Base-by-base conservation (phyloP, 2,329 filamentous ascomycete genomes). In the Aspergillus puulaauensis region DNA sequence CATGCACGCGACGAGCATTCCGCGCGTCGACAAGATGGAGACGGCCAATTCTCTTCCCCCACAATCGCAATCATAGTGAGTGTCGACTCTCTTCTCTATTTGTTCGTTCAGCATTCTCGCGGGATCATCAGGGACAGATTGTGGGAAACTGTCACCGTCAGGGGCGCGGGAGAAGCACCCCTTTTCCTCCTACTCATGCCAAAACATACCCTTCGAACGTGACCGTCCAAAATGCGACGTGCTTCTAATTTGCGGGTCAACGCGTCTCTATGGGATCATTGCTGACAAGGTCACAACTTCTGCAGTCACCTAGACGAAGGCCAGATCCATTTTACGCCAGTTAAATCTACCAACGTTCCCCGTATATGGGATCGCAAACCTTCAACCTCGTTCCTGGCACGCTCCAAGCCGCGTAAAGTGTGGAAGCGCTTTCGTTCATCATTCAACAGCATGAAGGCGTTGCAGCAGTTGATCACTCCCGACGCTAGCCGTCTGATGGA, bases 331-430 rank as follows among this genome's bases (percentile, higher is more conserved):
- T 79, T 79, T 55, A 78, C 77, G n/a, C 77, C 77, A 9, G 66
- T 71, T 52, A 73, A 74, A 48, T 65, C 66, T n/a, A 69, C 65
- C 46, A 65, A 67, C 33, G 58, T 68, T 37, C 75, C 75, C 31
- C 75, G 74, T 56, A 63, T 75, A 57, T 79, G 77, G 77, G 77
- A 79, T 55, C 76, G 77, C 57, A 75, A 75, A 55, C 77, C 77
- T 17, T 73, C 76, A 4, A 77, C 74, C 6, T 72, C 77, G 3
- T 74, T 76, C 49, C 61, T 70, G 39, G 63, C 71, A 14, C 74
- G 75, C 11, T 68, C 73, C 41, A 76, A 75, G 41, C 69, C 76
- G 40, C 75, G 75, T 49, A 80, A 78, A 56, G 68, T 80, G 54
- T 80, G 77, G 77, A 80, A 79, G 62, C 73, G 77, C 48, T 72